Evolutionary conservation across 768 basidiomycete species (phyloP).

Genomic region (Dioszegia aurantiaca): DNA sequence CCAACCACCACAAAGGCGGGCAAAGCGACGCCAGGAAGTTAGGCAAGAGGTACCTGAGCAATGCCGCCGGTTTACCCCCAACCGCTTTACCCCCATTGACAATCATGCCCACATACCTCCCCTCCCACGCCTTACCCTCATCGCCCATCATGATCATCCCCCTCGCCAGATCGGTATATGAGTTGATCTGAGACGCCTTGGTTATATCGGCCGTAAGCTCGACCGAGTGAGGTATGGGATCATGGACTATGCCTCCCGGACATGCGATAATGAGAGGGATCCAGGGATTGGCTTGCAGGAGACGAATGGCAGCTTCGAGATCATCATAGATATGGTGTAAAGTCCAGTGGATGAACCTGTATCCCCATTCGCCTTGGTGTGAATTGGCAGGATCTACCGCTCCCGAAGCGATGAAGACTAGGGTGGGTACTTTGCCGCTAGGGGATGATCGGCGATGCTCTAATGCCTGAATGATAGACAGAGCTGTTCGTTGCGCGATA

Average conservation of each 20-base stretch:
- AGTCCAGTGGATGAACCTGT: conserved; percentile 6
- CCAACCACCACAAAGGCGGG: conserved; percentile 9
- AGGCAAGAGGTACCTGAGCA: conserved; percentile 9
- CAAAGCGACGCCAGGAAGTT: conserved; percentile 5
- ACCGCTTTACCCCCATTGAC: conserved; percentile 10
- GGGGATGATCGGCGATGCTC: background rate
- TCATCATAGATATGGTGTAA: conserved; percentile 13
- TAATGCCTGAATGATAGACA: conserved; percentile 7
- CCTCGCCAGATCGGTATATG: conserved; percentile 13
- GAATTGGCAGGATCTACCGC: background rate
- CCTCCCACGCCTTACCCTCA: conserved; percentile 2
- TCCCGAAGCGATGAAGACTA: conserved; percentile 11
- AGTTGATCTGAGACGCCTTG: conserved; percentile 1
- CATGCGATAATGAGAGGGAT: conserved; percentile 10
- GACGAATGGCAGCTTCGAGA: background rate
- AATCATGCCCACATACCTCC: conserved; percentile 8
- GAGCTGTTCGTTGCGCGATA: conserved; percentile 7
- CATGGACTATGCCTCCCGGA: conserved; percentile 8
- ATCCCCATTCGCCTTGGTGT: background rate
- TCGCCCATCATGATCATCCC: conserved; percentile 15
- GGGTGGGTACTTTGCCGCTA: background rate
- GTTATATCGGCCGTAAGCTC: conserved; percentile 8
- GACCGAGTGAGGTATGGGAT: background rate
- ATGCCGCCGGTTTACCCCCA: conserved; percentile 1
- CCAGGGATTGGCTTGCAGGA: conserved; percentile 7